These are phyloP conservation scores for Tilletia setariae DNA, from an alignment of 1,284 basidiomycete species.

Conservation along the genomic window DNA sequence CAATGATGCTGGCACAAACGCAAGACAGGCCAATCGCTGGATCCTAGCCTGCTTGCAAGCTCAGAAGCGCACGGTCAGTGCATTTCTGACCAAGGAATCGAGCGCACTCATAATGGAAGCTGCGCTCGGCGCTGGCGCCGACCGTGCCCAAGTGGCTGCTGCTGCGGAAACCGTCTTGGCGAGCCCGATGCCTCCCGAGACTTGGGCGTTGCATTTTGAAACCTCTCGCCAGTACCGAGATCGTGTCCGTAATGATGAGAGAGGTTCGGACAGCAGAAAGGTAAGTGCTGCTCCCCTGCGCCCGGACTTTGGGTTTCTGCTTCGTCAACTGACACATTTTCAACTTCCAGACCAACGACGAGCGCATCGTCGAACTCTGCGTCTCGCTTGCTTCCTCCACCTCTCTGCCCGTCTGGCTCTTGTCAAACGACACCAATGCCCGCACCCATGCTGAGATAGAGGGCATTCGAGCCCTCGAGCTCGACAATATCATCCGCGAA, in stretches of 20 bases:
- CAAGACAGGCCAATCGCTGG: conserved; percentile 12
- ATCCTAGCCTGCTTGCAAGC: conserved; percentile 12
- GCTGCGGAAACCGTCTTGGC: background rate
- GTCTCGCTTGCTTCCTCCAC: conserved; percentile 5
- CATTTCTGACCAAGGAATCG: background rate
- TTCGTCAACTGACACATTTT: background rate
- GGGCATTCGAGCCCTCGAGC: conserved; percentile 17
- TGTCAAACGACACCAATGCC: conserved; percentile 19
- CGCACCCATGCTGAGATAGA: conserved; percentile 16
- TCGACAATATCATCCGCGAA: conserved; percentile 30
- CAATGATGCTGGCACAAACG: too few species aligned
- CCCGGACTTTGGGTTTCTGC: background rate
- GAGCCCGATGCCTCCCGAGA: background rate
- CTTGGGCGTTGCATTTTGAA: conserved; percentile 8
- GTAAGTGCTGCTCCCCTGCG: background rate
- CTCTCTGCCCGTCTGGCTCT: conserved; percentile 9
- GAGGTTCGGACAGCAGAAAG: background rate
- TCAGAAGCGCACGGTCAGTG: background rate
- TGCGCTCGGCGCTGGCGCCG: background rate
- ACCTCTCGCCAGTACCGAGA: conserved; percentile 7
- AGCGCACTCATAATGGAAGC: background rate
- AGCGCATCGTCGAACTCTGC: conserved; percentile 10
- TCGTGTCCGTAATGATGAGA: background rate
- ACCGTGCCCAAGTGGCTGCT: background rate
- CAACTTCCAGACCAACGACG: conserved; percentile 5